Conservation (phyloP, 257 asterid species). For the Nicotiana undulata region DNA sequence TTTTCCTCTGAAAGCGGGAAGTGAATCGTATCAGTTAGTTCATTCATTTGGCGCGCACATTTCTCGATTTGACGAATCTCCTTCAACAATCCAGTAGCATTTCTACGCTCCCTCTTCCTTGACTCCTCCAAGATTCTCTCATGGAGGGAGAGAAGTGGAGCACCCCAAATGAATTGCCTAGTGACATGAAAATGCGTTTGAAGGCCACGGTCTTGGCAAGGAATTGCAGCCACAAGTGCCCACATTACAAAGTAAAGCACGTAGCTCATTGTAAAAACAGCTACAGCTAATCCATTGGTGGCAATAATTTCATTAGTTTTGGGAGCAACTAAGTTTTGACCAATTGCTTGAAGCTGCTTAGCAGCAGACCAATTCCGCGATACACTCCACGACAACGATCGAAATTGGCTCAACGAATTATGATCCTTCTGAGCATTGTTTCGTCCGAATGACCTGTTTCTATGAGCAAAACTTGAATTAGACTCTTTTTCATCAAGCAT, state of each 20-base stretch:
- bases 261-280: constrained; percentile 25
- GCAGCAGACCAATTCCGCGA: constrained; percentile 29
- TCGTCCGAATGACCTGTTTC: constrained; percentile 22
- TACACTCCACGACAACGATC: constrained; percentile 29
- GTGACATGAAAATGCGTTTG: constrained; percentile 13
- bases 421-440: constrained; percentile 10
- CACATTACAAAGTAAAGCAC: constrained; percentile 24
- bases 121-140: constrained; percentile 21
- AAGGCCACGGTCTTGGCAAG: constrained; percentile 30
- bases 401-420: constrained; percentile 10
- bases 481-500: constrained; percentile 38
- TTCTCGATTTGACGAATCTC: constrained; percentile 22
- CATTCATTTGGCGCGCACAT: constrained; percentile 16
- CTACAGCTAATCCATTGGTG: constrained; percentile 18
- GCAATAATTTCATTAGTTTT: constrained; percentile 9
- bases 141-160: constrained; percentile 17
- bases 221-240: constrained; percentile 31
- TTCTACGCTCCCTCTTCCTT: constrained; percentile 16
- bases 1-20: constrained; percentile 24
- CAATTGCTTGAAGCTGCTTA: constrained; percentile 26
- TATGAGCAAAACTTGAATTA: constrained; percentile 3
- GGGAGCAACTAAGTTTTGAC: constrained; percentile 19
- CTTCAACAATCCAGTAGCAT: constrained; percentile 23
- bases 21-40: constrained; percentile 18
- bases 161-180: constrained; percentile 17